A percentile compares a stretch with the other conserved stretches of the same genome.
These are phyloP conservation scores for Cerioporus squamosus DNA, from an alignment of 1,284 basidiomycete genomes.

Conservation along the genomic window DNA sequence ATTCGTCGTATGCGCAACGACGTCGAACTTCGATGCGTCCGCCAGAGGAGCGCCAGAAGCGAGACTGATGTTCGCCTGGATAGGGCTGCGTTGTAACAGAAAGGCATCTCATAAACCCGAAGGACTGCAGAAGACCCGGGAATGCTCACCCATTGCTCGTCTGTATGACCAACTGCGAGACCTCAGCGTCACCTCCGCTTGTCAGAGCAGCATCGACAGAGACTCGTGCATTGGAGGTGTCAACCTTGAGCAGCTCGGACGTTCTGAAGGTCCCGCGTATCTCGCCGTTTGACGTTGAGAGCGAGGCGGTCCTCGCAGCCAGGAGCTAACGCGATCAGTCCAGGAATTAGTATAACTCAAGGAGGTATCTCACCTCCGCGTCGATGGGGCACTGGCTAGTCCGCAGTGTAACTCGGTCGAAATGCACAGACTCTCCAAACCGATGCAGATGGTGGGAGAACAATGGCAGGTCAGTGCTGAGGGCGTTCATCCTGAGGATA, in stretches of 20 bases:
- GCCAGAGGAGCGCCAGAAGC: slow-evolving; percentile 22
- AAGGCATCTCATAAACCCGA: slow-evolving; percentile 31
- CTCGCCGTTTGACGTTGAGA: too few relatives aligned
- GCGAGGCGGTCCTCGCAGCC: not conserved
- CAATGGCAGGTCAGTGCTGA: slow-evolving; percentile 27
- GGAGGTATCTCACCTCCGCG: slow-evolving; percentile 18
- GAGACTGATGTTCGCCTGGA: slow-evolving; percentile 35
- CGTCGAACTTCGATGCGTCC: slow-evolving; percentile 34
- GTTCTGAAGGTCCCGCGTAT: too few relatives aligned
- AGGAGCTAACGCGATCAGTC: not conserved
- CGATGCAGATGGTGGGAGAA: slow-evolving; percentile 28
- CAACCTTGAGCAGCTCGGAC: not conserved
- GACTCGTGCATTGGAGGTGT: slow-evolving; percentile 7
- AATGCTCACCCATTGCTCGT: slow-evolving; percentile 46
- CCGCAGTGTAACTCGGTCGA: slow-evolving; percentile 19
- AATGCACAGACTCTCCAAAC: slow-evolving; percentile 22
- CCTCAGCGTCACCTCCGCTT: not conserved
- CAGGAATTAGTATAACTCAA: not conserved
- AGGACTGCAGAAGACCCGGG: not conserved
- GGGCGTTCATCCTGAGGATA: slow-evolving; percentile 13
- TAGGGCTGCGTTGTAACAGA: slow-evolving; percentile 33
- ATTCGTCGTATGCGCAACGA: slow-evolving; percentile 30
- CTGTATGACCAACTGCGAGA: slow-evolving; percentile 32
- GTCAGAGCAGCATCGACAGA: not conserved
- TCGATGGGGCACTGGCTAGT: slow-evolving; percentile 23